Evolutionary conservation across 805 yeast species (phyloP).

Genomic region (Zygoascus biomembranicola): DNA sequence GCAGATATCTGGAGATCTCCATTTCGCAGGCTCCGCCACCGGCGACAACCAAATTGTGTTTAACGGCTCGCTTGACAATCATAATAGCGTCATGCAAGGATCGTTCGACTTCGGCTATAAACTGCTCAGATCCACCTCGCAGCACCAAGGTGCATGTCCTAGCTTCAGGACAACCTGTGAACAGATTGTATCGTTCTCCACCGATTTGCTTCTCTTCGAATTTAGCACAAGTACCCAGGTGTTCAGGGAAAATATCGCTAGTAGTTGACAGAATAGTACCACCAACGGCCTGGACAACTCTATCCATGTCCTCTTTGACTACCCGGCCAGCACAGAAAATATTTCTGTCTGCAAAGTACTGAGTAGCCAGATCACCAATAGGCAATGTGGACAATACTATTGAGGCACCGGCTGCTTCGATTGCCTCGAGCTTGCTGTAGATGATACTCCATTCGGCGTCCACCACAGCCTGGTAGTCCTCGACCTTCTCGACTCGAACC

Average conservation of each 20-base stretch:
- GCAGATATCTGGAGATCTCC: constrained; percentile 83
- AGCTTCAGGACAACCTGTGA: constrained; percentile 86
- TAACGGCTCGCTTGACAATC: constrained; percentile 93
- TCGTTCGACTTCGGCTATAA: constrained; percentile 95
- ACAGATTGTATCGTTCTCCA: constrained; percentile 86
- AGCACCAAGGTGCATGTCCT: constrained; percentile 87
- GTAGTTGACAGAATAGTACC: constrained; percentile 70
- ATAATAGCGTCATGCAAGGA: constrained; percentile 96
- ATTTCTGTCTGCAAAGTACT: constrained; percentile 91
- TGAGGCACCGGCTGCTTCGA: constrained; percentile 79
- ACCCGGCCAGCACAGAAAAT: constrained; percentile 98
- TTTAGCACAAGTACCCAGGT: constrained; percentile 73
- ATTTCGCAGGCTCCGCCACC: constrained; percentile 99
- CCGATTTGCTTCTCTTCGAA: constrained; percentile 97
- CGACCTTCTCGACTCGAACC: constrained; percentile 88
- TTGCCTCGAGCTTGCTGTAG: constrained; percentile 72
- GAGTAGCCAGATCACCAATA: constrained; percentile 98
- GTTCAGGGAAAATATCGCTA: constrained; percentile 55
- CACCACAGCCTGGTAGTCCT: constrained; percentile 90
- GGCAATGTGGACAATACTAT: constrained; percentile 91
- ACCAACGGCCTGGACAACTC: constrained; percentile 91
- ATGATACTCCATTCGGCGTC: constrained; percentile 99
- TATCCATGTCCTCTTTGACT: constrained; percentile 76
- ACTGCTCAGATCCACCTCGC: constrained; percentile 98
- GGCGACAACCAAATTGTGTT: constrained; percentile 81